Base-by-base conservation (phyloP, 768 basidiomycete genomes). In the Russula foetens region DNA sequence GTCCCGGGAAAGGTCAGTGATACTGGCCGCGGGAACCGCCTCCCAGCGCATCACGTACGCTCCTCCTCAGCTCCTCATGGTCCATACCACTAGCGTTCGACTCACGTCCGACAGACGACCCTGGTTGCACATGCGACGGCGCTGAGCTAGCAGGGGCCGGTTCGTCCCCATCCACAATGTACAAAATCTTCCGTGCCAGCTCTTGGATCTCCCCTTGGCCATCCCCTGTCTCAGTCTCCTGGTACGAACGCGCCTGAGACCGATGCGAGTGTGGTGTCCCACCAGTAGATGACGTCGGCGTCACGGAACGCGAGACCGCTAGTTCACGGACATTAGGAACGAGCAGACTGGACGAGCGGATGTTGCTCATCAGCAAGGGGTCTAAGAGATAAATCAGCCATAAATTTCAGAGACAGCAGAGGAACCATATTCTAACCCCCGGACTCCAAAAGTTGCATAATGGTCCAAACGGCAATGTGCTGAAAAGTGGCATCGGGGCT, bases 401-500 rank as follows among this genome's bases (percentile, higher is more conserved):
- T 61, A 19, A 26, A 31, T 4, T 26, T 57, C 51, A 49, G 5
- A 33, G 14, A 21, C 3, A 62, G 38, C 50, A 44, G 58, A 17
- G n/a, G 28, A 31, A 26, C 48, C 24, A 8, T 21, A 1, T 1
- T 66, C 76, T 45, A 65, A 90, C 89, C 91, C 63, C 92, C 90
- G n/a, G 96, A 96, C 71, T 99, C 97, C 28, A 99, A 79, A 23
- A 99, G 76, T 70, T 99, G 97, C 26, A 98, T 95, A 66, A 98
- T 95, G 0, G 97, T 98, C 97, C 97, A 99, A 46, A 99, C 94
- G 35, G 97, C 97, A 64, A 98, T 99, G 70, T 99, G 97, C 72
- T 98, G 95, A 86, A 99, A 99, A 0, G 97, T 99, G 15, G 92
- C 88, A 69, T 99, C 97, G 7, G 89, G 78, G 69, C 91, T 95